Evolutionary conservation across 345 rosid genomes (phyloP), one percentile per base, ranked within the genome.

Genomic region (Lumnitzera racemosa): DNA sequence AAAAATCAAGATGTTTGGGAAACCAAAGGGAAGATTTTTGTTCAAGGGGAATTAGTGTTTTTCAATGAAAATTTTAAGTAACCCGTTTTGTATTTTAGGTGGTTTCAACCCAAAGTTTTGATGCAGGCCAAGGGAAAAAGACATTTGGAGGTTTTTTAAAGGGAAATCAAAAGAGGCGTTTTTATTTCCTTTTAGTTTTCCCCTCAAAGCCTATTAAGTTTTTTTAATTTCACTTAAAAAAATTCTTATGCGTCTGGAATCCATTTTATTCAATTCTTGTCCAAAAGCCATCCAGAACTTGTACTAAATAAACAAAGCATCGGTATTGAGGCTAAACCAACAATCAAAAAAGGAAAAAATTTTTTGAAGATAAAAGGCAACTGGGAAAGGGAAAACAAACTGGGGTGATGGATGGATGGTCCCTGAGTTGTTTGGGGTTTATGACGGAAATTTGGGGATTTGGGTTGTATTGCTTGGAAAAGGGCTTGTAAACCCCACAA

Each of bases 161-260:
- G 74, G 89, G 86, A 78, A 91, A 89, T 73, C 94, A 86, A 65
- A 80, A 66, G 73, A 89, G 96, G 66, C 65, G 58, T 64, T 24
- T 24, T 52, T 36, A 31, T 20, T 56, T n/a, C 24, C 23, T 49
- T 63, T 20, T 8, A n/a, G 46, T 64, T 23, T 53, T 67, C 53
- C 36, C 5, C 46, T 10, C 49, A 17, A 46, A 12, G 47, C 23
- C 47, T 11, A 24, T 9, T 58, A 1, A 5, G 17, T 17, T 12
- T 17, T 24, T 24, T 58, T 16, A 47, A n/a, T 31, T 14, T 50
- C 52, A 12, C 31, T 43, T 58, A 58, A 16, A 49, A 3, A 49
- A 9, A 16, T 49, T 49, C 15, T 49, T 16, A 49, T 16, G 4
- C 9, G 52, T 13, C 5, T 49, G 52, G 13, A 49, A 49, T 3